phyloP scores from a whole-genome alignment of 148 eudicot species.

The Silene latifolia region DNA sequence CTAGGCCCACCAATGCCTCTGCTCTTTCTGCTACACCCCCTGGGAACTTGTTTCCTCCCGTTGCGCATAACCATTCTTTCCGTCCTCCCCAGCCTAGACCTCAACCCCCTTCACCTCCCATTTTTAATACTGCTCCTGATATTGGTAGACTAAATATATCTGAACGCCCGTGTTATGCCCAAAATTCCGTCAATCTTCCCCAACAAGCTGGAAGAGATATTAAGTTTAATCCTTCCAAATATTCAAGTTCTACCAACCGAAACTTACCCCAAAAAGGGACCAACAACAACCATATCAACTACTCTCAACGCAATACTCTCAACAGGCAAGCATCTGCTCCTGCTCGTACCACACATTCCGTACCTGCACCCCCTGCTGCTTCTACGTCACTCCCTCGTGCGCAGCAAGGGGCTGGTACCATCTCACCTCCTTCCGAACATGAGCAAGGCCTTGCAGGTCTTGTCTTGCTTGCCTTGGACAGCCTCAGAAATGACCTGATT shows the following conservation, averaged over 20 bases:
- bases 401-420: constrained; percentile 38
- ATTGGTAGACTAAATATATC: constrained; percentile 44
- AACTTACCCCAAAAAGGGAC: constrained; percentile 41
- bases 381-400: constrained; percentile 14
- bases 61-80: constrained; percentile 30
- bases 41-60: constrained; percentile 36
- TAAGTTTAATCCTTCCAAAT: constrained; percentile 23
- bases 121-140: constrained; percentile 40
- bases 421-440: constrained; percentile 56
- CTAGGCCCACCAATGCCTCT: constrained; percentile 28
- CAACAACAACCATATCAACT: constrained; percentile 29
- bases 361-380: constrained; percentile 24
- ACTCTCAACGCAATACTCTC: constrained; percentile 27
- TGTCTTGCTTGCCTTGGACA: constrained; percentile 72
- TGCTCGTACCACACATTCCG: constrained; percentile 31
- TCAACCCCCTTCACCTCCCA: constrained; percentile 35
- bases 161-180: constrained; percentile 38
- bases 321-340: constrained; percentile 34
- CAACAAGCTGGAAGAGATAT: constrained; percentile 27
- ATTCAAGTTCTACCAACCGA: constrained; percentile 32
- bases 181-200: constrained; percentile 29
- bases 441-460: constrained; percentile 75
- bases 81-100: constrained; percentile 37
- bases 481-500: constrained; percentile 70
- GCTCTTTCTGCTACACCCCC: constrained; percentile 32